phyloP scores from a whole-genome alignment of 2,329 filamentous ascomycete genomes.

The Rutstroemia sydowiana region DNA sequence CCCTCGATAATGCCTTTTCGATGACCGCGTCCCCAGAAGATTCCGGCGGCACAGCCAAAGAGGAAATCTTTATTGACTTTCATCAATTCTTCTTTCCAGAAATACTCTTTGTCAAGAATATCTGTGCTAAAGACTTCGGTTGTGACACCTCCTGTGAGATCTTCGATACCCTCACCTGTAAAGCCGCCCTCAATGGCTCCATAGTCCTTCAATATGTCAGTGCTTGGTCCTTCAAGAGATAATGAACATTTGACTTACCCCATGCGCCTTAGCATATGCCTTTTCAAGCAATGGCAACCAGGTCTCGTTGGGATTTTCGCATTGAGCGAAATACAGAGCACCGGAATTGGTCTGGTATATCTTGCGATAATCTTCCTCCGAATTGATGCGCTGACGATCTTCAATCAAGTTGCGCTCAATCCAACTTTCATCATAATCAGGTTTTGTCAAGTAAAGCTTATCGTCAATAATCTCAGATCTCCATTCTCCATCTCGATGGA shows the following conservation, averaged over 20 bases:
- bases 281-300: slow-evolving; percentile 77
- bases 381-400: slow-evolving; percentile 13
- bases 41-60: slow-evolving; percentile 49
- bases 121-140: slow-evolving; percentile 60
- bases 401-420: slow-evolving; percentile 43
- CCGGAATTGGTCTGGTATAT: slow-evolving; percentile 49
- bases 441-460: slow-evolving; percentile 74
- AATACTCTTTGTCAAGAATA: slow-evolving; percentile 68
- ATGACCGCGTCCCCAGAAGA: slow-evolving; percentile 27
- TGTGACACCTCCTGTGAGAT: slow-evolving; percentile 61
- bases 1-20: slow-evolving; percentile 48
- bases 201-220: neutral
- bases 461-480: slow-evolving; percentile 86
- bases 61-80: slow-evolving; percentile 75
- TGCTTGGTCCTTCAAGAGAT: neutral
- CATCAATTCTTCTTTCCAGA: slow-evolving; percentile 75
- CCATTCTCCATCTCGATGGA: slow-evolving; percentile 83
- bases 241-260: slow-evolving; percentile 52
- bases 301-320: slow-evolving; percentile 67
- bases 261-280: slow-evolving; percentile 76
- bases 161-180: slow-evolving; percentile 41
- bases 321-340: slow-evolving; percentile 70
- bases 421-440: slow-evolving; percentile 73
- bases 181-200: neutral
- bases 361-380: slow-evolving; percentile 43